Percentiles rank a stretch among this genome's conserved stretches.
These are phyloP conservation scores for Imleria badia DNA, from an alignment of 768 basidiomycete species.

Conservation along the genomic window DNA sequence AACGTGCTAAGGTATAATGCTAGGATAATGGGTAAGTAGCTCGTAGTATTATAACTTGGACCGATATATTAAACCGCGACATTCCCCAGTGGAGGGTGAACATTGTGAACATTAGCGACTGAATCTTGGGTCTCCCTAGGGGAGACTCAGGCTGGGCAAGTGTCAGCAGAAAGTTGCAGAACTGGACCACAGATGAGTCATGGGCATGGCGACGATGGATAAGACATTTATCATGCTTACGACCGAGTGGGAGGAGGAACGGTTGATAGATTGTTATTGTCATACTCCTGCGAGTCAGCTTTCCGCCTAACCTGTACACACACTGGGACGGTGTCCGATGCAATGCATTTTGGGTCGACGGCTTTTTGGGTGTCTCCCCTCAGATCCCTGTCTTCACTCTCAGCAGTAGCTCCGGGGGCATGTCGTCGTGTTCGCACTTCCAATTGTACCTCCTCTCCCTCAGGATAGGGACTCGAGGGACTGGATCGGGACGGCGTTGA, in stretches of 20 bases:
- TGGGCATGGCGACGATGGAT: not conserved
- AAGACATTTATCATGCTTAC: not conserved
- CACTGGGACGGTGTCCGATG: not conserved
- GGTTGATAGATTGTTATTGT: not conserved
- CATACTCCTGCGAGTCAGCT: not conserved
- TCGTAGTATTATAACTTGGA: not conserved
- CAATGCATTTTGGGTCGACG: not conserved
- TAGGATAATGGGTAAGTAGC: slow-evolving; percentile 1
- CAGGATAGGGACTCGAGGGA: not conserved
- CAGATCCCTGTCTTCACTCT: not conserved
- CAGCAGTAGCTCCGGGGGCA: not conserved
- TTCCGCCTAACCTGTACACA: not conserved
- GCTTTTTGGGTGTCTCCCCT: not conserved
- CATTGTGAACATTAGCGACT: too few species aligned
- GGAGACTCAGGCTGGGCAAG: not conserved
- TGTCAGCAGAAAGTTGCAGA: not conserved
- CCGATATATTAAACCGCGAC: not conserved
- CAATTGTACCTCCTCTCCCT: not conserved
- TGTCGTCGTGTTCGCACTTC: not conserved
- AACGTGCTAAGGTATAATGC: slow-evolving; percentile 7
- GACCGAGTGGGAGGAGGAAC: not conserved
- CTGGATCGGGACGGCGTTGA: slow-evolving; percentile 6
- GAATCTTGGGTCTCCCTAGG: too few species aligned
- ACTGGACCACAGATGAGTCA: not conserved
- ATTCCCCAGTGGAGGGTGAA: too few species aligned